A percentile compares a stretch with the other conserved stretches of the same genome.
phyloP scores from a whole-genome alignment of 2,329 filamentous ascomycete genomes.

The Diaporthe citri region DNA sequence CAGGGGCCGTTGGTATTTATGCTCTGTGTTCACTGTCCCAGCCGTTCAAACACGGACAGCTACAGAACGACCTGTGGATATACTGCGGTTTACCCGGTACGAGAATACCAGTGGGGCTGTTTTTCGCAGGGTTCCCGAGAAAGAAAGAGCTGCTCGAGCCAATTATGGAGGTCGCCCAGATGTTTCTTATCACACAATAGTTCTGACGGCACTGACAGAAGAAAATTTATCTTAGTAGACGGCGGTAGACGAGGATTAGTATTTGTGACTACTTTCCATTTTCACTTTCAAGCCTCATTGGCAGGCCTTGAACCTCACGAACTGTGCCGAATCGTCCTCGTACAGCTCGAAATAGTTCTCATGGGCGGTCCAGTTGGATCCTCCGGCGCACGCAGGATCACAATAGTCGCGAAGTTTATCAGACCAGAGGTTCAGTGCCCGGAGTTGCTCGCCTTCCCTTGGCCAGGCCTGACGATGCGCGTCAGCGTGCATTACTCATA shows the following conservation, averaged over 20 bases:
- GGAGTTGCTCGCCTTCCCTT: constrained; percentile 47
- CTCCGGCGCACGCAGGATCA: constrained; percentile 54
- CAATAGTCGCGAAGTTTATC: constrained; percentile 52
- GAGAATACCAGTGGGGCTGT: no score
- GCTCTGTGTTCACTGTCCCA: neutral
- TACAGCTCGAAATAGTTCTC: constrained; percentile 26
- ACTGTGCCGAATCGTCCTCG: constrained; percentile 16
- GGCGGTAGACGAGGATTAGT: neutral
- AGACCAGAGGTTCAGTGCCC: constrained; percentile 47
- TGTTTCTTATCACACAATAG: neutral
- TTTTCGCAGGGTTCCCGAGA: neutral
- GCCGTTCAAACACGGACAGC: neutral
- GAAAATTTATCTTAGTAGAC: no score
- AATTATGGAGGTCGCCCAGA: neutral
- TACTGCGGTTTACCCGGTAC: neutral
- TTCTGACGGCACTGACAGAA: neutral
- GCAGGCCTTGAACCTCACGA: constrained; percentile 18
- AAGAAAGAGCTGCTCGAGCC: neutral
- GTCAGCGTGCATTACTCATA: neutral
- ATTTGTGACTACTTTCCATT: neutral
- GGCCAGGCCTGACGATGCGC: constrained; percentile 44
- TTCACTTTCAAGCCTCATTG: neutral
- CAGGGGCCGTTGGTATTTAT: no score
- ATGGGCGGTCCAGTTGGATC: constrained; percentile 6
- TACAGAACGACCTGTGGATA: no score